Evolutionary conservation across 2,329 filamentous ascomycete species (phyloP).

Genomic region (Paramyrothecium sp.): DNA sequence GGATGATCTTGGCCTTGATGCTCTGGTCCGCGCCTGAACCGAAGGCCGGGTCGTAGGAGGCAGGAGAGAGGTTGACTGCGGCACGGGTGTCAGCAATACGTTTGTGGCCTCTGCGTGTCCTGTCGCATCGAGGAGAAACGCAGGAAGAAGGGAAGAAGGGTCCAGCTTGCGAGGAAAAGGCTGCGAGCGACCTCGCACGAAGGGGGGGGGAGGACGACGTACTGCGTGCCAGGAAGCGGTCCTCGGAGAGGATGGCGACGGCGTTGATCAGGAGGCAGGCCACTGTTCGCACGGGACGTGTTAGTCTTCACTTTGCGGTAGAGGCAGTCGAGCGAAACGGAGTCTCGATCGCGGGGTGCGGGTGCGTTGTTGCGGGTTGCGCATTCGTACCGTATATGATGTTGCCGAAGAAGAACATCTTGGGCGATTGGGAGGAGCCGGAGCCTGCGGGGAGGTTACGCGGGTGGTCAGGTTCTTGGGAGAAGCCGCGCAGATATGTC

Average conservation of each 20-base stretch:
- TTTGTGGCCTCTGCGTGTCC: too few species aligned
- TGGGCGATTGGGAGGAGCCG: too few species aligned
- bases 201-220: slow-evolving; percentile 17
- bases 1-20: slow-evolving; percentile 83
- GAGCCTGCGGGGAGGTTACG: too few species aligned
- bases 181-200: too few species aligned
- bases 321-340: too few species aligned
- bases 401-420: slow-evolving; percentile 69
- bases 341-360: too few species aligned
- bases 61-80: slow-evolving; percentile 72
- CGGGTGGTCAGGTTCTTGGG: not conserved
- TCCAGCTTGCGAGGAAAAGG: too few species aligned
- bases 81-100: not conserved
- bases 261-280: slow-evolving; percentile 88
- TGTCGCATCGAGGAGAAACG: too few species aligned
- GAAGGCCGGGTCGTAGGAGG: slow-evolving; percentile 73
- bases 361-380: too few species aligned
- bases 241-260: slow-evolving; percentile 90
- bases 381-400: slow-evolving; percentile 63
- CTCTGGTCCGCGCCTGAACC: slow-evolving; percentile 71
- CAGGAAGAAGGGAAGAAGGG: too few species aligned
- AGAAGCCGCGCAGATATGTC: not conserved
- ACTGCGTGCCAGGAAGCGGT: slow-evolving; percentile 80
- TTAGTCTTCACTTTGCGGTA: not conserved
- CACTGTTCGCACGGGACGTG: slow-evolving; percentile 39